phyloP scores from a whole-genome alignment of 768 basidiomycete species.

The Termitomyces sp. region DNA sequence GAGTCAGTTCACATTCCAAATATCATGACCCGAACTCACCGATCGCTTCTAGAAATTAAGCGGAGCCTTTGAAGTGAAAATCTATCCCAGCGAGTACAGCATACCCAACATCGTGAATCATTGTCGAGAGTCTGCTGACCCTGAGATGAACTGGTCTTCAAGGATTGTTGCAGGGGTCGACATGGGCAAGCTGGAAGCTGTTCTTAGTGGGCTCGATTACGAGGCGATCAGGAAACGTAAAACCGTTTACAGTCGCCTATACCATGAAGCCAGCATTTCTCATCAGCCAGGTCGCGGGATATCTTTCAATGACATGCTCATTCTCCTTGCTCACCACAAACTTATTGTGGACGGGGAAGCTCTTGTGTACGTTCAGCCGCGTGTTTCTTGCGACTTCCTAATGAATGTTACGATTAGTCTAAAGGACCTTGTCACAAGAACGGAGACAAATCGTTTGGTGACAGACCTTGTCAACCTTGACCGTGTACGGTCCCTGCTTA shows the following conservation, averaged over 20 bases:
- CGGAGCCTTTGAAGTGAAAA: conserved; percentile 85
- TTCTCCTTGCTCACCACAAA: conserved; percentile 87
- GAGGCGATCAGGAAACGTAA: conserved; percentile 61
- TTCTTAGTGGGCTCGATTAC: conserved; percentile 67
- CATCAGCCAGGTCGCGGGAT: conserved; percentile 77
- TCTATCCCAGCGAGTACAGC: conserved; percentile 74
- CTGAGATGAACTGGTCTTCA: conserved; percentile 31
- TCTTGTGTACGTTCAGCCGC: conserved; percentile 60
- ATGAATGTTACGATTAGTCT: conserved; percentile 44
- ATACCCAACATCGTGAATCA: conserved; percentile 56
- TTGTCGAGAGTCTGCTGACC: conserved; percentile 39
- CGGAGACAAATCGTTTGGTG: conserved; percentile 76
- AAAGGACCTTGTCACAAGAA: conserved; percentile 75
- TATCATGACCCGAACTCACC: background rate
- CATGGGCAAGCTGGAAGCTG: conserved; percentile 54
- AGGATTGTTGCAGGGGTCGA: conserved; percentile 56
- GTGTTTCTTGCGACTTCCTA: background rate
- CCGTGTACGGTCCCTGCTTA: conserved; percentile 76
- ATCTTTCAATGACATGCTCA: conserved; percentile 87
- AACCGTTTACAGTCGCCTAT: conserved; percentile 70
- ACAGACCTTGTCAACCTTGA: conserved; percentile 84
- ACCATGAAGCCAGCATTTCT: conserved; percentile 81
- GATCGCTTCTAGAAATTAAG: conserved; percentile 59
- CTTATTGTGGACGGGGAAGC: conserved; percentile 89
- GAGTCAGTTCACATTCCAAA: conserved; percentile 46